Evolutionary conservation across 2,329 filamentous ascomycete genomes (phyloP).

Genomic region (Aspergillus flavus): DNA sequence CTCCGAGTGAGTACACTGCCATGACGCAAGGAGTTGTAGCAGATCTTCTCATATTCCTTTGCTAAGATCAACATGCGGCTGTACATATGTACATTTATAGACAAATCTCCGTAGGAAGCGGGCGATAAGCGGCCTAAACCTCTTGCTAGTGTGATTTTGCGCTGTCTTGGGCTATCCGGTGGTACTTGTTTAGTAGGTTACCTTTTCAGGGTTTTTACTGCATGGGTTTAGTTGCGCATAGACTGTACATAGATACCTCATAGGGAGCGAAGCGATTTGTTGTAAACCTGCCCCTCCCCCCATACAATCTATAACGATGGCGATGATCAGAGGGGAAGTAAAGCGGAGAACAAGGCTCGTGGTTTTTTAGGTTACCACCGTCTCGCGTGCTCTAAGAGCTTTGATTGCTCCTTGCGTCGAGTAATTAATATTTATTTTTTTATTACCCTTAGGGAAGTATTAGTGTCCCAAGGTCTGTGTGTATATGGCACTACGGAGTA

Average conservation of each 20-base stretch:
- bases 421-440: not conserved
- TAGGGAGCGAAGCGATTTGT: not conserved
- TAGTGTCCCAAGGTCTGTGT: not conserved
- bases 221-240: not conserved
- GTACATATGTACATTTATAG: not conserved
- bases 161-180: not conserved
- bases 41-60: not conserved
- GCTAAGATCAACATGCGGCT: slow-evolving; percentile 3
- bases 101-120: not conserved
- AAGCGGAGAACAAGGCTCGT: not conserved
- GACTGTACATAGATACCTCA: not conserved
- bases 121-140: not conserved
- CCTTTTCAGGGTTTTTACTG: not conserved
- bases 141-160: not conserved
- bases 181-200: not conserved
- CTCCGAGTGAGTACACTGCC: not conserved
- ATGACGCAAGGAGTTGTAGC: slow-evolving; percentile 19
- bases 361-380: slow-evolving; percentile 18
- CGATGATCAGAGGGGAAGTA: slow-evolving; percentile 12
- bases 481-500: not conserved
- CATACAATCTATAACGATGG: slow-evolving; percentile 7
- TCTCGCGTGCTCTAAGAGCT: slow-evolving; percentile 18
- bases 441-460: not conserved
- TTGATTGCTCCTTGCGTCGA: slow-evolving; percentile 12
- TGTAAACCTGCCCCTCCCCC: slow-evolving; percentile 4